phyloP scores from a whole-genome alignment of 1,139 yeast genomes.

The Kluyveromyces sp. region DNA sequence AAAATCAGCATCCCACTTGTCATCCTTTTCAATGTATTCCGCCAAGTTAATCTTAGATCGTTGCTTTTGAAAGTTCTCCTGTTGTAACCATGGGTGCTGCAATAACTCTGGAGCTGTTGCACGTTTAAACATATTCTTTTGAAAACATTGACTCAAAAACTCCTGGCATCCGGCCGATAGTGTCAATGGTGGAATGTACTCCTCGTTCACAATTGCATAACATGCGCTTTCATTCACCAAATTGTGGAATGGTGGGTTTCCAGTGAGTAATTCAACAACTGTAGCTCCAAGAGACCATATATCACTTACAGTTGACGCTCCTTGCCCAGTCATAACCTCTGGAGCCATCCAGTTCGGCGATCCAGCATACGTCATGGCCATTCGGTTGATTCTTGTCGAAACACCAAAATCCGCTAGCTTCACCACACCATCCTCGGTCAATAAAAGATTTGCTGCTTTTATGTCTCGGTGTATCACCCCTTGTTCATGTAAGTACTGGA shows the following conservation, averaged over 20 bases:
- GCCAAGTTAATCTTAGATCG: neutral
- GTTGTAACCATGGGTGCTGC: conserved; percentile 22
- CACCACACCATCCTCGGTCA: conserved; percentile 75
- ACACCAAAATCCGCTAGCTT: conserved; percentile 96
- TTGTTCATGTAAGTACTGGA: conserved; percentile 69
- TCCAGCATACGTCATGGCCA: conserved; percentile 83
- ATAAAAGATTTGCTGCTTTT: conserved; percentile 87
- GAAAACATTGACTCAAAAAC: conserved; percentile 70
- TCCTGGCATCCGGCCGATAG: conserved; percentile 49
- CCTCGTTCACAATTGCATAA: conserved; percentile 87
- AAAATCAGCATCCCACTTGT: conserved; percentile 27
- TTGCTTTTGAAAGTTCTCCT: neutral
- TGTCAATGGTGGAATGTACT: conserved; percentile 67
- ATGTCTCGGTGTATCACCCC: conserved; percentile 94
- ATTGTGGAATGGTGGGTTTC: conserved; percentile 81
- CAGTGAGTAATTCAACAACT: conserved; percentile 76
- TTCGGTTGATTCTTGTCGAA: conserved; percentile 76
- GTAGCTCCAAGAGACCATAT: conserved; percentile 97
- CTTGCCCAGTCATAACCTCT: conserved; percentile 83
- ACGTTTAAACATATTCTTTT: conserved; percentile 32
- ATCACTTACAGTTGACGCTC: conserved; percentile 82
- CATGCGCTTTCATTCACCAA: conserved; percentile 80
- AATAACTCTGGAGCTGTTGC: conserved; percentile 25
- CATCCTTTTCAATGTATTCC: conserved; percentile 7
- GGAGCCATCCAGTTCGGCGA: conserved; percentile 99